Conservation (phyloP, 805 yeast genomes). For the Wickerhamiella parazyma region DNA sequence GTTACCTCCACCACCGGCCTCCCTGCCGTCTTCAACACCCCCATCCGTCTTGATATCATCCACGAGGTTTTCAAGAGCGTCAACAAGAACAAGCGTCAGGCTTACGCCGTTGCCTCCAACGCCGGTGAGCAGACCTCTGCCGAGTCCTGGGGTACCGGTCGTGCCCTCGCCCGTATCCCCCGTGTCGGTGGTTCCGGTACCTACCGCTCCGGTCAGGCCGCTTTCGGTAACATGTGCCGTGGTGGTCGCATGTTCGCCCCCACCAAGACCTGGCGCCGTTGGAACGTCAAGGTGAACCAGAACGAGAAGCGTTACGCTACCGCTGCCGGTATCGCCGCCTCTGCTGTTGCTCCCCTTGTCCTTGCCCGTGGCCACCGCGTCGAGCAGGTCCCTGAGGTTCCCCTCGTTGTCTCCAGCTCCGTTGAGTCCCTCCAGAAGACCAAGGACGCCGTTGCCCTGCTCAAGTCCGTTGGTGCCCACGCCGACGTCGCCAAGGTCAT, state of each 20-base stretch:
- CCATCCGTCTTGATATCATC: constrained; percentile 98
- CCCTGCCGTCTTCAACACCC: constrained; percentile 99
- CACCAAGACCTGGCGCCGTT: constrained; percentile 99
- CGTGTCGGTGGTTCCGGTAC: constrained; percentile 99
- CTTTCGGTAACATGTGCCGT: constrained; percentile 99
- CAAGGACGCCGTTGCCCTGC: constrained; percentile 95
- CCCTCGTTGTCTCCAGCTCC: constrained; percentile 90
- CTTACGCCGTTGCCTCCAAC: constrained; percentile 97
- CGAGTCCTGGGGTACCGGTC: constrained; percentile 99
- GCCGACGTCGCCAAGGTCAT: constrained; percentile 95
- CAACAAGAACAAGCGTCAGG: constrained; percentile 99
- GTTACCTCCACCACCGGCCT: constrained; percentile 74
- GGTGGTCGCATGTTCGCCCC: constrained; percentile 99
- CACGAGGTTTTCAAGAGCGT: constrained; percentile 97
- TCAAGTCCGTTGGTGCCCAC: constrained; percentile 98
- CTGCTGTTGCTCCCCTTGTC: constrained; percentile 95
- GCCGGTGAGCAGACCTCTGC: constrained; percentile 99
- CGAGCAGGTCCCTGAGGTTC: constrained; percentile 95
- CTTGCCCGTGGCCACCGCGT: constrained; percentile 99
- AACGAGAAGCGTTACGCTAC: constrained; percentile 99
- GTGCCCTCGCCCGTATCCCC: constrained; percentile 99
- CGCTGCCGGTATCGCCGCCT: constrained; percentile 98
- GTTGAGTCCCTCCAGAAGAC: constrained; percentile 90
- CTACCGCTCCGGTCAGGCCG: constrained; percentile 99
- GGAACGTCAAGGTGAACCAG: constrained; percentile 99